phyloP scores from a whole-genome alignment of 139 green algal species.

The Picochlorum sp. region DNA sequence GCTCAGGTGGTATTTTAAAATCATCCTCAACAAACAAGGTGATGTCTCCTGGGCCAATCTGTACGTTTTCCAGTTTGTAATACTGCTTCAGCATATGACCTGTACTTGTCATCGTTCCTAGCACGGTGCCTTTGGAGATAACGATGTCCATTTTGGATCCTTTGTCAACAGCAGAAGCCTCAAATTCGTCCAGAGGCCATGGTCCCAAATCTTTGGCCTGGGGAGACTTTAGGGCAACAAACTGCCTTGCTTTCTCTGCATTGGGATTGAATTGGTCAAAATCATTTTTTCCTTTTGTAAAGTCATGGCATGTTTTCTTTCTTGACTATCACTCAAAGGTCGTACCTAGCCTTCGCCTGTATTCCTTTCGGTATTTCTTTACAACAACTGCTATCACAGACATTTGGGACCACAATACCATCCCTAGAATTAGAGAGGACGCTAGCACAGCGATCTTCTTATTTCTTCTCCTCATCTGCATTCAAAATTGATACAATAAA shows the following conservation, averaged over 20 bases:
- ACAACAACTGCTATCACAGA: neutral
- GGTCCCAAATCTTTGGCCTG: neutral
- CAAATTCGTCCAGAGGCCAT: neutral
- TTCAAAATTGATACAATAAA: too few species aligned
- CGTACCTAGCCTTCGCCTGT: neutral
- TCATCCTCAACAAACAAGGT: neutral
- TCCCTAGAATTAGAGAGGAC: too few species aligned
- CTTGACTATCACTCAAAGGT: too few species aligned
- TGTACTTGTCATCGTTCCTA: neutral
- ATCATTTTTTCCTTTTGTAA: too few species aligned
- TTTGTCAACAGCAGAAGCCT: neutral
- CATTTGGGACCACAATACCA: neutral
- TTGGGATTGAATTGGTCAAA: too few species aligned
- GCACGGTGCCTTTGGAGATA: neutral
- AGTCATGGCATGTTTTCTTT: too few species aligned
- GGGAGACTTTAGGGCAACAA: neutral
- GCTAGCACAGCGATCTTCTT: too few species aligned
- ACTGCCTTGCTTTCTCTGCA: neutral
- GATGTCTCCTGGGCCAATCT: neutral
- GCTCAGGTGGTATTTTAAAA: neutral
- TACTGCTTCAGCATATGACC: constrained; percentile 1
- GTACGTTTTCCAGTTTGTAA: neutral
- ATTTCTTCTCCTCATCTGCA: too few species aligned
- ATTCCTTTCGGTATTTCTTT: neutral
- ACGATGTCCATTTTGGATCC: neutral